Conservation (phyloP, 2,329 filamentous ascomycete species). For the Colletotrichum falcatum region DNA sequence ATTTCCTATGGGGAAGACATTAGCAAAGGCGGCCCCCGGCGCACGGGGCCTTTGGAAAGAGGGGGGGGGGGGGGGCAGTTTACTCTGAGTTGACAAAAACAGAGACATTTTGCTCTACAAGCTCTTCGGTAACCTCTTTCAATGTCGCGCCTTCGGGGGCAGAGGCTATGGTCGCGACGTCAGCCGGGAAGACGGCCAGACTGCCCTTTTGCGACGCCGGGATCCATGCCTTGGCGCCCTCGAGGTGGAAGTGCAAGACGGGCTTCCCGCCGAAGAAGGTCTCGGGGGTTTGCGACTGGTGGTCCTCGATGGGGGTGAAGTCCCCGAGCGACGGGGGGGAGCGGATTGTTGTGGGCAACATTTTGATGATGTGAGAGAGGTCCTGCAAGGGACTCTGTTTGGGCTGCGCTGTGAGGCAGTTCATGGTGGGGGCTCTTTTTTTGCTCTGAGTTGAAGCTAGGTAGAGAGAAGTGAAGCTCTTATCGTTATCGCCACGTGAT, state of each 20-base stretch:
- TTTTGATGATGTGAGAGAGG: slow-evolving; percentile 42
- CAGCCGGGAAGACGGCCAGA: slow-evolving; percentile 65
- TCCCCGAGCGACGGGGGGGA: slow-evolving; percentile 66
- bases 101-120: slow-evolving; percentile 63
- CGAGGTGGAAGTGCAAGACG: slow-evolving; percentile 74
- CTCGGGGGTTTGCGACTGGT: slow-evolving; percentile 78
- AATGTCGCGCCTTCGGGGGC: slow-evolving; percentile 50
- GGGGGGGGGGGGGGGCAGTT: slow-evolving; percentile 39
- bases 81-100: slow-evolving; percentile 71
- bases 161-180: slow-evolving; percentile 48
- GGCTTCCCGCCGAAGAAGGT: slow-evolving; percentile 79
- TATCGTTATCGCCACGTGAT: slow-evolving; percentile 44
- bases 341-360: slow-evolving; percentile 67
- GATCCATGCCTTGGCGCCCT: slow-evolving; percentile 68
- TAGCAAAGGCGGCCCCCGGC: not conserved
- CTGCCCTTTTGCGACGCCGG: slow-evolving; percentile 64
- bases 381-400: slow-evolving; percentile 33
- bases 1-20: slow-evolving; percentile 47
- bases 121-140: slow-evolving; percentile 51
- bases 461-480: slow-evolving; percentile 33
- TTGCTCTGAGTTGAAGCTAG: slow-evolving; percentile 34
- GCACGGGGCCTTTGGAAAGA: too few relatives aligned
- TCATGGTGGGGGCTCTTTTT: slow-evolving; percentile 32
- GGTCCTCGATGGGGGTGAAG: slow-evolving; percentile 75
- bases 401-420: slow-evolving; percentile 20